Evolutionary conservation across 805 yeast genomes (phyloP), one percentile per base, ranked within the genome.

Genomic region (Yarrowia sp.): DNA sequence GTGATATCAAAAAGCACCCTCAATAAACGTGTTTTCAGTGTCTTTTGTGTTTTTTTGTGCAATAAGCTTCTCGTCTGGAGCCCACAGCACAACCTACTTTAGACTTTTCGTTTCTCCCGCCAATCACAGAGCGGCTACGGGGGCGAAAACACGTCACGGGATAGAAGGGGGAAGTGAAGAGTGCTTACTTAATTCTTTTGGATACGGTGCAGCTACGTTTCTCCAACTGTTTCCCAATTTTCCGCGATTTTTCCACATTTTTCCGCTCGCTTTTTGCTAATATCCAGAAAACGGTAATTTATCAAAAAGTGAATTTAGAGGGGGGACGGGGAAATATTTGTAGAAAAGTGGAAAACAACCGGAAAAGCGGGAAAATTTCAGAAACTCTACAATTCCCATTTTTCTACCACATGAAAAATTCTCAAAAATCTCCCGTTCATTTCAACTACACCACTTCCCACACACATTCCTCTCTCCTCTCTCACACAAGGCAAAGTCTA

Each of bases 281-380:
- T 26, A 26, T 26, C 32, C 32, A 26, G 32, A 19, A 42, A 56
- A 56, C 64, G 64, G 64, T 43, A 42, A 56, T 42, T 56, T 56
- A 56, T 56, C 64, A 42, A 56, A 56, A 56, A 56, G 64, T 56
- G 64, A 16, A 56, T 40, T 55, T 55, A 50, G 35, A 11, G 49
- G 35, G 1, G 26, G 48, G 26, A 26, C 2, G 26, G 10, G 12
- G 48, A 45, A 16, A 16, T 14, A 45, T 8, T 16, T 45, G 4
- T 26, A 5, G 7, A 26, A 26, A 3, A 5, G 7, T 5, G 32
- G 32, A 26, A 5, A 5, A 5, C 2, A 3, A 26, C 32, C 3
- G 32, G 3, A 26, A 5, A 26, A 26, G 0, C 32, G 3, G 32
- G 32, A 26, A 26, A 26, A 5, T 26, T 26, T 26, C 0, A 26